Evolutionary conservation across 352 stramenopile genomes (phyloP).

Genomic region (Pelagophyceae sp.): DNA sequence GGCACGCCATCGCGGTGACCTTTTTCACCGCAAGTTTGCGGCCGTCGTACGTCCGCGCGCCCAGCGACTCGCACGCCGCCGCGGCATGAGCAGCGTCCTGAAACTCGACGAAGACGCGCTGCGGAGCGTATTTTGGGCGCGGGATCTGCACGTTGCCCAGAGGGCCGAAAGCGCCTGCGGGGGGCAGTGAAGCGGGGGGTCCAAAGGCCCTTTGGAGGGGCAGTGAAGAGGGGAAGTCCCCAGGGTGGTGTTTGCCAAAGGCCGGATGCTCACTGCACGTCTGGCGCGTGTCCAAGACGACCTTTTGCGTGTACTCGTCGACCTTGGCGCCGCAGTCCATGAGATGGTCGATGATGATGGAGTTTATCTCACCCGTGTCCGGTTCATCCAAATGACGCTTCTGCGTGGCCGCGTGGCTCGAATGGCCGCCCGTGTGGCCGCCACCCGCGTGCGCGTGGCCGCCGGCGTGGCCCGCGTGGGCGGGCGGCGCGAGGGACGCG

Average conservation of each 20-base stretch:
- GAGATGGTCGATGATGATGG: neutral
- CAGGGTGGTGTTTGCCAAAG: too few relatives aligned
- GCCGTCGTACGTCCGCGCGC: neutral
- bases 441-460: too few relatives aligned
- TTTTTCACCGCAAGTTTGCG: neutral
- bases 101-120: conserved; percentile 4
- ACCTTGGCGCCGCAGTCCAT: neutral
- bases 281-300: neutral
- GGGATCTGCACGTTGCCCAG: neutral
- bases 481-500: too few relatives aligned
- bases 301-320: neutral
- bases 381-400: too few relatives aligned
- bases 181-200: too few relatives aligned
- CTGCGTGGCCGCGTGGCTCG: too few relatives aligned
- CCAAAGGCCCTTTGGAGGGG: too few relatives aligned
- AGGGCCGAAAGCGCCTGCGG: neutral
- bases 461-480: neutral
- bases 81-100: neutral
- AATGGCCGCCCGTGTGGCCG: too few relatives aligned
- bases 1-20: neutral
- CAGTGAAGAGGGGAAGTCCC: too few relatives aligned
- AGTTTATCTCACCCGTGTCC: too few relatives aligned
- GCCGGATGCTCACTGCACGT: too few relatives aligned
- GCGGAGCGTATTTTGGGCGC: neutral
- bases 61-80: neutral